Base-by-base conservation (phyloP, 768 basidiomycete genomes). In the Tephrocybe sp. region DNA sequence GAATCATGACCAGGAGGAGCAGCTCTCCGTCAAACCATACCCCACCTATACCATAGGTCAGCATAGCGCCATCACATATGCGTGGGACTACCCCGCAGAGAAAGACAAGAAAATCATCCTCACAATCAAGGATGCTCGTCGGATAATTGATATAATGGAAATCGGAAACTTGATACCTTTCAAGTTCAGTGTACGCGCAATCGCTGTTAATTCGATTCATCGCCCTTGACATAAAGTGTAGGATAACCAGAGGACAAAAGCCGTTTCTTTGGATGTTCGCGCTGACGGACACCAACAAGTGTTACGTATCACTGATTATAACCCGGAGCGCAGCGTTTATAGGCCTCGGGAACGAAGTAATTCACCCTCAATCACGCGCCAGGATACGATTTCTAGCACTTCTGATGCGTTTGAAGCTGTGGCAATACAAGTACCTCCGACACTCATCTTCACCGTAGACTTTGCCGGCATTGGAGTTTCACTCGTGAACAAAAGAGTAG, bases 11-110 rank as follows among this genome's bases (percentile, higher is more conserved):
- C 70, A 68, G 18, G 74, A 73, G 30, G 68, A 71, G 23, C 57
- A 64, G 33, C 52, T 52, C 24, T 37, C 65, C n/a, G 62, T 64
- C 29, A 78, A 79, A 59, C 59, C 76, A 30, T 58, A 66, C 37
- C 68, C 70, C 21, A 58, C 57, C 11, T 93, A 94, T 65, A 72
- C 69, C n/a, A 64, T 94, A 2, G 60, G 68, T 4, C 74, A 82
- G 9, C 80, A 77, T 31, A 70, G 78, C 3, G 74, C 70, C 13
- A 64, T 78, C 38, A 70, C 79, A 25, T 99, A 97, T 63, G 88
- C 94, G 4, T 99, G 95, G 95, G 97, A 99, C 61, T 82, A 77
- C 51, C 97, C 97, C 6, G 89, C 93, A 2, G 84, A 85, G 1
- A 73, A 73, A 39, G 84, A 88, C 57, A 98, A 95, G 69, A 84